Percentiles rank a stretch among this genome's conserved stretches.
These are phyloP conservation scores for Cutaneotrichosporon arboriforme DNA, from an alignment of 1,284 basidiomycete genomes.

Conservation along the genomic window DNA sequence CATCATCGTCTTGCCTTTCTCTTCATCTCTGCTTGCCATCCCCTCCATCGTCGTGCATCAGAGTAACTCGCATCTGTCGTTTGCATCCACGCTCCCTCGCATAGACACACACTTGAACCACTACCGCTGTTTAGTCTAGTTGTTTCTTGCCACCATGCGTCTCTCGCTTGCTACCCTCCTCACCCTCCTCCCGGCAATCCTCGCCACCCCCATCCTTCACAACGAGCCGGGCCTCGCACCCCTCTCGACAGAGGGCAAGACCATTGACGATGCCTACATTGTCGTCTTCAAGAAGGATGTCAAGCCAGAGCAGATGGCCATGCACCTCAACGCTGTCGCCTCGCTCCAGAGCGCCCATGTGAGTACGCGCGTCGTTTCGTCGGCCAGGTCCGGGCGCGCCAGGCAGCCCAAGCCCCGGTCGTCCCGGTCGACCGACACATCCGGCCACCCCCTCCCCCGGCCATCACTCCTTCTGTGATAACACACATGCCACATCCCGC, in stretches of 20 bases:
- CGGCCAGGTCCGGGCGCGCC: conserved; percentile 1
- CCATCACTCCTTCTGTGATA: not conserved
- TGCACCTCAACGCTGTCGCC: conserved; percentile 56
- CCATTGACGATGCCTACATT: conserved; percentile 81
- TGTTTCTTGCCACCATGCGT: conserved; percentile 28
- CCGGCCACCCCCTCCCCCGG: no score
- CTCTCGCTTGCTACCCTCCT: conserved; percentile 28
- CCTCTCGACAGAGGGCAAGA: conserved; percentile 44
- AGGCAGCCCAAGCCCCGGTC: no score
- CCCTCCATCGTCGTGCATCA: not conserved
- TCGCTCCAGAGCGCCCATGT: conserved; percentile 32
- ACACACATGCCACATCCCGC: not conserved
- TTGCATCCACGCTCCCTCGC: not conserved
- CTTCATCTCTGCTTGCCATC: not conserved
- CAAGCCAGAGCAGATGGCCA: conserved; percentile 56
- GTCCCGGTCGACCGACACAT: no score
- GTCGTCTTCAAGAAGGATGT: conserved; percentile 74
- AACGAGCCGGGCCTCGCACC: conserved; percentile 30
- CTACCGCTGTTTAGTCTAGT: no score
- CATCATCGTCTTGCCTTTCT: not conserved
- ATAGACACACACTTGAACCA: not conserved
- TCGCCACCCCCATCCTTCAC: conserved; percentile 37
- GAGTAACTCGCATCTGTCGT: not conserved
- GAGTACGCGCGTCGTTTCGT: conserved; percentile 26
- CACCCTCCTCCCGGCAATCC: conserved; percentile 33